Base-by-base conservation (phyloP, 169 alveolate genomes). In the Eimeria acervulina region DNA sequence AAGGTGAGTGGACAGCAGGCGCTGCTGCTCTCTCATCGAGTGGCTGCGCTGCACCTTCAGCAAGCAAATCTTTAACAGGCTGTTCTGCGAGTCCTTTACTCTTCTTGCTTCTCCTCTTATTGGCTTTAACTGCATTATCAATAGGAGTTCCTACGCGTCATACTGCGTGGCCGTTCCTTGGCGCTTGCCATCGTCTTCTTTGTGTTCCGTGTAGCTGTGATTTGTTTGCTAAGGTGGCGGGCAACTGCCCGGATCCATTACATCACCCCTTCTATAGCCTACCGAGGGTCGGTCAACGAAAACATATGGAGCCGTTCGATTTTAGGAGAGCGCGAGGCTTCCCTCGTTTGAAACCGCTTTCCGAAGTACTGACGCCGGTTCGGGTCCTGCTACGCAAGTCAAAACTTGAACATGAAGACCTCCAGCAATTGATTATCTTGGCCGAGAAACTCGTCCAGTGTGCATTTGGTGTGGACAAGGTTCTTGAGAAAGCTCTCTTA, bases 261-360 rank as follows among this genome's bases (percentile, higher is more conserved):
- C 36, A 23, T 19, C 90, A 81, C 42, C 90, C 90, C 10, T 81
- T 26, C 47, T 81, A 47, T 33, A 70, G 90, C 31, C 31, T 81
- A 7, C 90, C 90, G 42, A n/a, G 21, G 33, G 90, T 51, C 13
- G 47, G 8, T 28, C 74, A 26, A 2, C n/a, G 28, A 2, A n/a
- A 6, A 0, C 19, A n/a, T 31, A 47, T 81, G 47, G 13, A 0
- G 4, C 70, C 90, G 36, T 47, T 81, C 7, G 47, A 81, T 31
- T 33, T 15, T 31, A 2, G 26, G 26, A 26, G 31, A 12, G 70
- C 90, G 28, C 68, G 2, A n/a, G 5, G 10, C 55, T 40, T 3
- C 36, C 31, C 66, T 8, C 70, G n/a, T 21, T 3, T 47, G 38
- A 33, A 26, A 26, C 19, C 47, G 19, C 38, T 81, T 33, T 2